Percentiles rank a stretch among this genome's conserved stretches.
Conservation (phyloP, 257 asterid species). For the Solanum chiquidenum region DNA sequence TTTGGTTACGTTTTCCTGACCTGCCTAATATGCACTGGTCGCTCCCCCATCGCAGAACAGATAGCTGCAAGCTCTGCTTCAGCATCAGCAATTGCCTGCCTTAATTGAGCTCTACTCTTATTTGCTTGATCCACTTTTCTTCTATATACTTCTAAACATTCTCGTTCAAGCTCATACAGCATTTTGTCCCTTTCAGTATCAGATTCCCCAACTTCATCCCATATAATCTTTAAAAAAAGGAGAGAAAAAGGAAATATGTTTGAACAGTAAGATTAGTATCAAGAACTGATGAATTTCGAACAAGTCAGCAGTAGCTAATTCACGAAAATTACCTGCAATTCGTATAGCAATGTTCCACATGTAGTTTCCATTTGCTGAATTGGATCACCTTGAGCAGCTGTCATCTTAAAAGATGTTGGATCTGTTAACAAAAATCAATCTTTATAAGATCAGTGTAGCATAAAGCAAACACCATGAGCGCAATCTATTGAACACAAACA, state of each 20-base stretch:
- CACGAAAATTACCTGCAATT: constrained; percentile 56
- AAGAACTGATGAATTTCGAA: background rate
- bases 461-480: background rate
- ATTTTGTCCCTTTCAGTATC: constrained; percentile 70
- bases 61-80: constrained; percentile 93
- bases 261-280: background rate
- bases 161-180: constrained; percentile 83
- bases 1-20: background rate
- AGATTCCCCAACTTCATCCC: constrained; percentile 98
- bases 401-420: constrained; percentile 17
- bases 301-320: background rate
- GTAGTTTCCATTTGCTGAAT: constrained; percentile 60
- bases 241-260: background rate
- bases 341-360: constrained; percentile 72
- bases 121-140: constrained; percentile 94
- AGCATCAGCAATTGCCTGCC: constrained; percentile 98
- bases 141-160: constrained; percentile 87
- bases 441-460: background rate
- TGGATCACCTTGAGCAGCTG: constrained; percentile 25
- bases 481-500: background rate
- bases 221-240: constrained; percentile 45
- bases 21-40: constrained; percentile 80
- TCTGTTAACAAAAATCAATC: constrained; percentile 20
- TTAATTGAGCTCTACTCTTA: constrained; percentile 77
- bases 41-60: constrained; percentile 92